Conservation (phyloP, 495 filamentous ascomycete species). For the Rostrohypoxylon terebratum region DNA sequence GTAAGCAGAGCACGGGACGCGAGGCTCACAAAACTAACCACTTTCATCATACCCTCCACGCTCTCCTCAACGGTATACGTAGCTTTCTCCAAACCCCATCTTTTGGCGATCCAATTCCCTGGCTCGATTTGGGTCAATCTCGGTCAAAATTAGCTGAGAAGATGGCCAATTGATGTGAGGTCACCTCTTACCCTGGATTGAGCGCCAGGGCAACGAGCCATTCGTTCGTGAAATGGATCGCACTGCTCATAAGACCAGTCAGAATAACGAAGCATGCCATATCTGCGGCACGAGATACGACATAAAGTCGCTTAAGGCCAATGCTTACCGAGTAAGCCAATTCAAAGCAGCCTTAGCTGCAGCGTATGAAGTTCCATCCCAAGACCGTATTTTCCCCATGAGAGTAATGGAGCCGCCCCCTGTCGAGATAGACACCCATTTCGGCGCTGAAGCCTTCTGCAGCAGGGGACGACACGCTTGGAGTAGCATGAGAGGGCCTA, state of each 20-base stretch:
- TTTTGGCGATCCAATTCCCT: conserved; percentile 9
- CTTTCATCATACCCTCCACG: conserved; percentile 19
- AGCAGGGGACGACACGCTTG: conserved; percentile 57
- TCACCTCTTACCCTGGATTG: conserved; percentile 8
- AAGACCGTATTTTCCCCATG: conserved; percentile 42
- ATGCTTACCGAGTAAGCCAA: conserved; percentile 28
- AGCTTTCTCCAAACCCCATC: conserved; percentile 13
- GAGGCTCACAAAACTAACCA: conserved; percentile 10
- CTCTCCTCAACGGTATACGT: conserved; percentile 16
- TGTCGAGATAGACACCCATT: conserved; percentile 55
- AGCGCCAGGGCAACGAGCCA: conserved; percentile 8
- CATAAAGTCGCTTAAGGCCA: neutral
- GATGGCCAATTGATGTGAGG: neutral
- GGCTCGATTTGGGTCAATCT: conserved; percentile 18
- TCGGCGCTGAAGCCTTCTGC: conserved; percentile 46
- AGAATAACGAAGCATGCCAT: neutral
- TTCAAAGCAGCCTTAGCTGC: conserved; percentile 29
- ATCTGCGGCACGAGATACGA: neutral
- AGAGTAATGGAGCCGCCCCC: conserved; percentile 46
- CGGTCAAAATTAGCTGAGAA: neutral
- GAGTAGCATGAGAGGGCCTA: conserved; percentile 56
- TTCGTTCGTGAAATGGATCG: conserved; percentile 21
- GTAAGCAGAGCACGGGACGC: conserved; percentile 5
- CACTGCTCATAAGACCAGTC: neutral
- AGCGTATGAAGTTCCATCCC: conserved; percentile 27